Evolutionary conservation across 208 protist species (phyloP).

Genomic region (Polymyxa betae): DNA sequence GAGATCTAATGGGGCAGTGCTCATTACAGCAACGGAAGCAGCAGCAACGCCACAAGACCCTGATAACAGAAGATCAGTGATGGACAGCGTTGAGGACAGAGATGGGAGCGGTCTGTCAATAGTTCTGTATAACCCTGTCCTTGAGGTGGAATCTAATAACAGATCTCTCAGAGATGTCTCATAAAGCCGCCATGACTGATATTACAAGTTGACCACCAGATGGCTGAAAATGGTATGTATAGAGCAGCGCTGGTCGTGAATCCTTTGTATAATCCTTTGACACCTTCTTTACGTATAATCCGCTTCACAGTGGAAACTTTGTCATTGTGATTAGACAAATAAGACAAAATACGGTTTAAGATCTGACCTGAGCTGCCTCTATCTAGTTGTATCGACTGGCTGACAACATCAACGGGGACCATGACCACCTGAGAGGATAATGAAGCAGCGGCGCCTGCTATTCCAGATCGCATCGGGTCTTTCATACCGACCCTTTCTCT

Average conservation of each 20-base stretch:
- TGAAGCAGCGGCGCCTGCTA: background rate
- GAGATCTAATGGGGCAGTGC: conserved; percentile 6
- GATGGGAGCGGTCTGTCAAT: background rate
- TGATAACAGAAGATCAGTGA: background rate
- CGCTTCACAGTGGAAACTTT: background rate
- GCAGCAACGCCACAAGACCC: background rate
- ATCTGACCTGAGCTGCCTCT: background rate
- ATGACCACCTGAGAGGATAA: conserved; percentile 19
- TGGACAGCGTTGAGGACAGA: background rate
- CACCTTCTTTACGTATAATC: conserved; percentile 13
- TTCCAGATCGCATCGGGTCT: background rate
- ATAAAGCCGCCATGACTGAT: background rate
- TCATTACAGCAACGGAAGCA: background rate
- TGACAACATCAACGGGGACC: conserved; percentile 42
- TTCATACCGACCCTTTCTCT: background rate
- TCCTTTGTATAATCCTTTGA: conserved; percentile 15
- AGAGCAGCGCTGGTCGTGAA: conserved; percentile 1
- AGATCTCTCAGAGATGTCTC: background rate
- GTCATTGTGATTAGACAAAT: background rate
- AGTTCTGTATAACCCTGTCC: background rate
- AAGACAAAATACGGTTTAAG: background rate
- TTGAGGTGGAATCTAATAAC: background rate
- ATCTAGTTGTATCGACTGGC: background rate
- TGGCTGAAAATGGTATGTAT: conserved; percentile 33
- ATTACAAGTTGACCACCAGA: conserved; percentile 30